Base-by-base conservation (phyloP, 2,329 filamentous ascomycete genomes). In the Drechmeria coniospora region DNA sequence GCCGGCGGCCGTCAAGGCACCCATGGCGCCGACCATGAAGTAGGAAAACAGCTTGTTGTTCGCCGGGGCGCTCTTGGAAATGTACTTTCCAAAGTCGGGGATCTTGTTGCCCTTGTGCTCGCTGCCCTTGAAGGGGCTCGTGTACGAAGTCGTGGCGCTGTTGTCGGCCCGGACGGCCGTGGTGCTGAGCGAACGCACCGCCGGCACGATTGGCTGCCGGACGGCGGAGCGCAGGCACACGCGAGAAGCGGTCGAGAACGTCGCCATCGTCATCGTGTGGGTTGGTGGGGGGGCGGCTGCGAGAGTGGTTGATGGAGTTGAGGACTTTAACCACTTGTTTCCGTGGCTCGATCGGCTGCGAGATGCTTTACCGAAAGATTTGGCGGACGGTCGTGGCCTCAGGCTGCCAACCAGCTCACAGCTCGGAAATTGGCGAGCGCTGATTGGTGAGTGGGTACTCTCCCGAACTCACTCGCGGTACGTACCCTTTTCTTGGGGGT, bases 1-100 rank as follows among this genome's bases (percentile, higher is more conserved):
- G 51, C 87, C 87, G 42, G 90, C 79, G 33, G 87, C 87, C 40
- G 79, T 75, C 54, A 95, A 68, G 49, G 90, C 79, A 53, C 90
- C 90, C 69, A 98, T 79, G 31, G 82, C 77, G 47, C 90, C 90
- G 42, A 93, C 90, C 82, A 95, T 93, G 63, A 98, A 95, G 72
- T 98, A 98, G 49, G 77, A 75, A 58, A 93, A 90, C 44, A 92
- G 65, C 65, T 86, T 79, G 63, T 92, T 93, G 49, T 66, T 65
- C 42, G 63, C 68, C 55, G 77, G 65, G 44, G 61, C 60, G 40
- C 63, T 62, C 53, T 73, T 75, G 58, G 71, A 77, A 60, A 75
- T 65, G 66, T 98, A 98, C 55, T 84, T 78, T 56, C 72, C 72
- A 60, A 92, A 95, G 62, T 80, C 75, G 43, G 90, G 90, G 50